A percentile compares a stretch with the other conserved stretches of the same genome.
phyloP scores from a whole-genome alignment of 257 asterid species.

The Solanum sparsipilum region DNA sequence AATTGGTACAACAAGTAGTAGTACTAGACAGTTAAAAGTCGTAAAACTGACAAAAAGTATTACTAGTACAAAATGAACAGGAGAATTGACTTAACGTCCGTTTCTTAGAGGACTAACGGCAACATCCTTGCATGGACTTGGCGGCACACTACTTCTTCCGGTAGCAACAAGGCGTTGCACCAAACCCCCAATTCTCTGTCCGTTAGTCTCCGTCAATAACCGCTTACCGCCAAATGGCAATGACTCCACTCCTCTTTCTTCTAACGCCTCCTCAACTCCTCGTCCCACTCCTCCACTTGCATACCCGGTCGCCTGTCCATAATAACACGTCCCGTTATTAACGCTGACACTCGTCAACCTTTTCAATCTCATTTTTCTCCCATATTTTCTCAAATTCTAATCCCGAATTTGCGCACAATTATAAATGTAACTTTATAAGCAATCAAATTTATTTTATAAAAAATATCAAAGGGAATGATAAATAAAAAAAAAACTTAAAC shows the following conservation, averaged over 20 bases:
- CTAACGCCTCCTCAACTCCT: slow-evolving; percentile 34
- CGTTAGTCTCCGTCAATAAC: slow-evolving; percentile 77
- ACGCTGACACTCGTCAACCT: not conserved
- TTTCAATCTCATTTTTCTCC: not conserved
- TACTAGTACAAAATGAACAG: not conserved
- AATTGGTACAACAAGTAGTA: not conserved
- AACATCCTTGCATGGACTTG: slow-evolving; percentile 90
- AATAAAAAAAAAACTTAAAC: no score
- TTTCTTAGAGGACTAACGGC: slow-evolving; percentile 71
- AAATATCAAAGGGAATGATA: no score
- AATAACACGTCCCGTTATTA: not conserved
- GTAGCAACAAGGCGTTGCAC: slow-evolving; percentile 78
- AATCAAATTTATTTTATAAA: no score
- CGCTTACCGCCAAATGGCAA: slow-evolving; percentile 91
- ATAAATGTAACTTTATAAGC: no score
- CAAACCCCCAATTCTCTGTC: slow-evolving; percentile 49
- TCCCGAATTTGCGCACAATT: not conserved
- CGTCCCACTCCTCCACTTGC: slow-evolving; percentile 17
- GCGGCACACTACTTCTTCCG: slow-evolving; percentile 75
- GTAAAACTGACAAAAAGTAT: not conserved
- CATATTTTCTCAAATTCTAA: not conserved
- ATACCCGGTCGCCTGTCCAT: slow-evolving; percentile 47
- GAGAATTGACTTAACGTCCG: slow-evolving; percentile 49
- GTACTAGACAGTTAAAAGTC: not conserved
- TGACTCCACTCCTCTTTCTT: slow-evolving; percentile 64